Base-by-base conservation (phyloP, 2,329 filamentous ascomycete genomes). In the Trichoderma atroviride region DNA sequence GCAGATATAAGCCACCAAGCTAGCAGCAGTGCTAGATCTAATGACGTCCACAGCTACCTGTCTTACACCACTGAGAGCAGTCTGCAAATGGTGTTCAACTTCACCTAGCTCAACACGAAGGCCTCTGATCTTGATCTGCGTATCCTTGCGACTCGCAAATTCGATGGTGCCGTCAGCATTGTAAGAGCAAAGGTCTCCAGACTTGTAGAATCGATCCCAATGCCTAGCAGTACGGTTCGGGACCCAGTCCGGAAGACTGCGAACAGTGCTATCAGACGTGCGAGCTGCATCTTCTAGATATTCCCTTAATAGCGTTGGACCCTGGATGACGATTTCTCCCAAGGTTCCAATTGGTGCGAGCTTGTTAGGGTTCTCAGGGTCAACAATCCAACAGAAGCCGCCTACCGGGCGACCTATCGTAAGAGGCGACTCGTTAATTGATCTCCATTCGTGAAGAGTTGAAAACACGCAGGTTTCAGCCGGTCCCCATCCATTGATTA, bases 401-500 rank as follows among this genome's bases (percentile, higher is more conserved):
- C 69, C 68, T 19, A 72, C 56, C 1, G 70, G 62, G 1, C 50
- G 29, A 11, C 70, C 68, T 31, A 72, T 55, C 13, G 60, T 70
- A n/a, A 68, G 56, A 40, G 66, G 66, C 6, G 71, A 59, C 14
- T 69, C 69, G 14, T 68, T 35, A 16, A 40, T 33, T 4, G 62
- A 63, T 14, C 65, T 37, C 69, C 69, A 70, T 13, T 70, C 55
- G 50, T 72, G 70, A 9, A 71, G 27, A 22, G 71, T 69, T 33
- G 68, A 64, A 24, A 62, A 67, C 1, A 68, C 59, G 22, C 68
- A 71, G 11, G 68, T 70, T 57, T 72, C 73, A 2, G 73, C 71
- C 1, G 73, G 73, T 0, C 73, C 73, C 50, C 73, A 74, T n/a
- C 58, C 70, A 24, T 74, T 74, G 5, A 74, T 16, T 11, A 74